Conservation (phyloP, 1,139 yeast species). For the Geotrichum phurueaensis region DNA sequence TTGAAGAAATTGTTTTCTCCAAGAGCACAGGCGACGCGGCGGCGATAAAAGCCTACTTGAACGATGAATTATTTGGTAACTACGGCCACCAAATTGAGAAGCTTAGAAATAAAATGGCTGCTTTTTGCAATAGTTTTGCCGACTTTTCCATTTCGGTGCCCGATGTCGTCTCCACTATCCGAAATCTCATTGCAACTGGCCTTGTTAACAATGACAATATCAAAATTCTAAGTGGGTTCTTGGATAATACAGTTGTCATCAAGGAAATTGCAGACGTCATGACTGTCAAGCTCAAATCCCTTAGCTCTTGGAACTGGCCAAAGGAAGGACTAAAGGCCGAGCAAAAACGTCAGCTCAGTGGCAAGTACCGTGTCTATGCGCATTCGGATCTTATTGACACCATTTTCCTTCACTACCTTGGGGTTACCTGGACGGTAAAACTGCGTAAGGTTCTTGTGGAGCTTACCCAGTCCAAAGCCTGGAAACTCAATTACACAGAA, state of each 20-base stretch:
- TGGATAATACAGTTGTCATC: constrained; percentile 12
- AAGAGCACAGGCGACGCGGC: constrained; percentile 8
- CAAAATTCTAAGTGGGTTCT: constrained; percentile 15
- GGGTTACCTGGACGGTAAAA: constrained; percentile 13
- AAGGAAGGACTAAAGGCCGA: constrained; percentile 14
- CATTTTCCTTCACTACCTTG: constrained; percentile 18
- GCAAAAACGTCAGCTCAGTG: constrained; percentile 20
- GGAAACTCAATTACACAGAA: constrained; percentile 1
- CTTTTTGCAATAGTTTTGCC: constrained; percentile 6
- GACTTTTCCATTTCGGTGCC: neutral
- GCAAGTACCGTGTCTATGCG: constrained; percentile 20
- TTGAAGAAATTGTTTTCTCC: constrained; percentile 20
- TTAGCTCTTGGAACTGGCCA: constrained; percentile 22
- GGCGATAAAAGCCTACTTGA: constrained; percentile 15
- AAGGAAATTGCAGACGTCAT: constrained; percentile 21
- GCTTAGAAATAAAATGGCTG: constrained; percentile 10
- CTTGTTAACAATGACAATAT: constrained; percentile 12
- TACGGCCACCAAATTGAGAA: constrained; percentile 7
- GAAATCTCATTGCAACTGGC: constrained; percentile 9
- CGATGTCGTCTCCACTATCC: constrained; percentile 3
- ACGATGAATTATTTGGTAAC: constrained; percentile 14
- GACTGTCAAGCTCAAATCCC: constrained; percentile 18
- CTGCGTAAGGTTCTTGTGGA: constrained; percentile 2
- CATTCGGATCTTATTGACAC: constrained; percentile 22
- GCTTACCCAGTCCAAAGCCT: neutral